Conservation (phyloP, 345 rosid species). For the Excoecaria agallocha region DNA sequence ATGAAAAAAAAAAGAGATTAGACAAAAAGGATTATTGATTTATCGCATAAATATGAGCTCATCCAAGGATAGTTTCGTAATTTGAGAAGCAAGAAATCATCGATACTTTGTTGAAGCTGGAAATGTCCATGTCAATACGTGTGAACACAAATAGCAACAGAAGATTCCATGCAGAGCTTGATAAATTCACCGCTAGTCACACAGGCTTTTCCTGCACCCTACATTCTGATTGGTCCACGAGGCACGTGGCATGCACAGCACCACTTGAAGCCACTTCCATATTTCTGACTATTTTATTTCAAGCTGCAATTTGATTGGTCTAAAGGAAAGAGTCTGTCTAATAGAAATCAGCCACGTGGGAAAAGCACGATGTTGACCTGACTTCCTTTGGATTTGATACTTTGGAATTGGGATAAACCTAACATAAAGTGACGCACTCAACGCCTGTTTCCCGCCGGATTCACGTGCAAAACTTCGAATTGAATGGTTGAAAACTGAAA, state of each 20-base stretch:
- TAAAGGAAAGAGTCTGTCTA: not conserved
- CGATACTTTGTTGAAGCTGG: not conserved
- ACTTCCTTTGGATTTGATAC: not conserved
- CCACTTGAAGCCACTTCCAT: not conserved
- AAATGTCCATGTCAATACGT: not conserved
- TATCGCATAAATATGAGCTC: too few species aligned
- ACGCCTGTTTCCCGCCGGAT: not conserved
- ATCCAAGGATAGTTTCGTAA: not conserved
- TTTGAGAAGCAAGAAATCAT: not conserved
- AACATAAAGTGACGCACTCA: too few species aligned
- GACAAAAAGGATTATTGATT: not conserved
- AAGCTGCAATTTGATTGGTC: not conserved
- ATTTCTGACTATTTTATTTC: not conserved
- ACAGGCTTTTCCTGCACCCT: not conserved
- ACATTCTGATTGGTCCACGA: not conserved
- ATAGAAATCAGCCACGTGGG: not conserved
- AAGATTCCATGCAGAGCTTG: constrained; percentile 1
- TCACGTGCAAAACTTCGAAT: not conserved
- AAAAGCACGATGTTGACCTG: not conserved
- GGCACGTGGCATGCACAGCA: not conserved
- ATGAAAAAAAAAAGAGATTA: not conserved
- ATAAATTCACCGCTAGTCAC: not conserved
- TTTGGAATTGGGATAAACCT: not conserved
- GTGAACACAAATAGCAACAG: constrained; percentile 6
- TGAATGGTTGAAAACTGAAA: too few species aligned